Percentiles rank a stretch among this genome's conserved stretches.
These are phyloP conservation scores for Podila minutissima DNA, from an alignment of 192 early-diverging fungal species.

Conservation along the genomic window DNA sequence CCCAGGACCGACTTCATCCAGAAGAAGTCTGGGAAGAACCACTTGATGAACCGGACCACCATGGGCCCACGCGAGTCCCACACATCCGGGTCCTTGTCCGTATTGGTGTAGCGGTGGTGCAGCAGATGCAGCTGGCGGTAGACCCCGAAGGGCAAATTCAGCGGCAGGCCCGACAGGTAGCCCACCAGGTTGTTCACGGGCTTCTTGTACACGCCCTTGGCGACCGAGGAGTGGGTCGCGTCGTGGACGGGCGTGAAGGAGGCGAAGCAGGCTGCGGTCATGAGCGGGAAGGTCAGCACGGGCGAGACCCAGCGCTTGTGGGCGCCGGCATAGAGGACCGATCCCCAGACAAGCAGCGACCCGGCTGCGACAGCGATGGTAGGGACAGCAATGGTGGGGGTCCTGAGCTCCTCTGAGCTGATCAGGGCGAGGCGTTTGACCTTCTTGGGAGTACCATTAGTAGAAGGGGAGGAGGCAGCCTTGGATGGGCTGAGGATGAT, in stretches of 20 bases:
- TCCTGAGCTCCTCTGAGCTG: conserved; percentile 41
- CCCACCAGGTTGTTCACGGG: conserved; percentile 33
- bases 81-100: conserved; percentile 28
- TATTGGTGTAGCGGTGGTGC: conserved; percentile 40
- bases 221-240: conserved; percentile 34
- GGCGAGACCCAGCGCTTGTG: conserved; percentile 34
- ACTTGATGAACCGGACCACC: conserved; percentile 32
- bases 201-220: conserved; percentile 34
- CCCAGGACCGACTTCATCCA: conserved; percentile 15
- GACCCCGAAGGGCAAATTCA: conserved; percentile 15
- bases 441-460: neutral
- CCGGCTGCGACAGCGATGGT: conserved; percentile 36
- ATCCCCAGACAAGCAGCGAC: conserved; percentile 17
- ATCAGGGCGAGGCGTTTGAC: conserved; percentile 29
- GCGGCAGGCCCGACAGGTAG: conserved; percentile 22
- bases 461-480: neutral
- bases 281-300: conserved; percentile 22
- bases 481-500: conserved; percentile 10
- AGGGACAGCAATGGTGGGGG: conserved; percentile 37
- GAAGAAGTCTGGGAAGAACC: conserved; percentile 38
- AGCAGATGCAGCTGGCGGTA: conserved; percentile 38
- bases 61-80: conserved; percentile 36
- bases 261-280: conserved; percentile 39
- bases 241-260: conserved; percentile 44
- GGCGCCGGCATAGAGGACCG: conserved; percentile 29